Evolutionary conservation across 768 basidiomycete genomes (phyloP), one percentile per base, ranked within the genome.

Genomic region (Tulasnella sp.): DNA sequence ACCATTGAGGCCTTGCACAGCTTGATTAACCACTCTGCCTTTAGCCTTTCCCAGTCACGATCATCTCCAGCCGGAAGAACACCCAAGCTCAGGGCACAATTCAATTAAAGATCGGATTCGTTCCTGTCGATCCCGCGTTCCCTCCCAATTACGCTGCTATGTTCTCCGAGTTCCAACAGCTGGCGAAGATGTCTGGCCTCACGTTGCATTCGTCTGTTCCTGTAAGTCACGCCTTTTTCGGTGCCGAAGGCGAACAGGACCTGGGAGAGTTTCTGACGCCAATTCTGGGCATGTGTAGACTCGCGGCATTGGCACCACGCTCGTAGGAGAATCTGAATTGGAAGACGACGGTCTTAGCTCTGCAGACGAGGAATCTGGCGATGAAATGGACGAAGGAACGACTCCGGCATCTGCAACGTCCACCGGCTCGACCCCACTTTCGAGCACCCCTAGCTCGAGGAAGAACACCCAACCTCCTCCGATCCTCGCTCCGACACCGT

Each of bases 281-380:
- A 11, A 82, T 78, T 37, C 28, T 37, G 73, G 37, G 22, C 31
- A 41, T 9, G 28, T 31, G 75, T 41, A 96, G 95, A 96, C 94
- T 14, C 92, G 94, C 86, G 94, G 95, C 37, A 91, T 96, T 41
- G 95, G 95, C 76, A 96, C 96, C 3, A 87, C 94, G 37, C 28
- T 80, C 73, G 34, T 64, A 74, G n/a, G 81, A 5, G 89, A 88
- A 9, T 90, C 90, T 2, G 89, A 88, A 34, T 91, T 90, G 82
- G 89, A 93, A 84, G 95, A 96, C 83, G 95, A 95, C 83, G 95
- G 91, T 5, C 86, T 94, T 14, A 93, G 91, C 41, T 89, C 88
- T 0, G 90, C 90, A 58, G 88, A 86, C 5, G 87, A 87, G 20
- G 89, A 89, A 44, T 87, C 87, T 22, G 88, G 88, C 40, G 86